Evolutionary conservation across 129 eudicot genomes (phyloP).

Genomic region (carrot (Daucus carota)): DH1_v3.0 NC_030387.2:33432501-33433000

Average conservation of each 20-base stretch:
- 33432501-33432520: too few species aligned
- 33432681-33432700: conserved; percentile 63
- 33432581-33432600: neutral
- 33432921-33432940: neutral
- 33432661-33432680: conserved; percentile 33
- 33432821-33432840: conserved; percentile 73
- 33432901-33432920: conserved; percentile 71
- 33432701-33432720: conserved; percentile 84
- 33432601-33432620: neutral
- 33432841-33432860: conserved; percentile 67
- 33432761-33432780: conserved; percentile 77
- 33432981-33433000: too few species aligned
- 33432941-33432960: neutral
- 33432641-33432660: neutral
- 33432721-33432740: conserved; percentile 79
- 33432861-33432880: conserved; percentile 71
- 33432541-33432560: too few species aligned
- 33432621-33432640: neutral
- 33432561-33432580: too few species aligned
- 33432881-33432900: conserved; percentile 88
- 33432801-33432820: conserved; percentile 96
- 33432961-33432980: neutral
- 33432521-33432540: too few species aligned
- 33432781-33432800: conserved; percentile 92
- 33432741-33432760: conserved; percentile 70